Evolutionary conservation across 2,329 filamentous ascomycete species (phyloP), one percentile per base, ranked within the genome.

Genomic region (Lachnellula cervina): DNA sequence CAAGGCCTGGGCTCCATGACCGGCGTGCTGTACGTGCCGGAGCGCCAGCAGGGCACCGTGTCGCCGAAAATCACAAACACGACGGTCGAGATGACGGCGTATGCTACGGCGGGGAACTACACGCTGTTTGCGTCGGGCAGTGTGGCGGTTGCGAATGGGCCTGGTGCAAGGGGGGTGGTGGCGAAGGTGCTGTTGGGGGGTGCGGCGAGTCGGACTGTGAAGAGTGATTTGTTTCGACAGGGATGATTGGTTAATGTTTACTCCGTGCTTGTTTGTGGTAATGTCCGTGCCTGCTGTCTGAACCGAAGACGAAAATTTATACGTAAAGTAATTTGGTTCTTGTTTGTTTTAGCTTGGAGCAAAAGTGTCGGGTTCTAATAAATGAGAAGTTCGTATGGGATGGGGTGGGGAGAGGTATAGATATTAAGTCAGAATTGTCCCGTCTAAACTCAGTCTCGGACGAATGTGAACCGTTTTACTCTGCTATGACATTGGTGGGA

Each of bases 11-110:
- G 38, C 3, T 17, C 45, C n/a, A 56, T 59, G 48, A 45, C 40
- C n/a, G 59, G 49, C 13, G 49, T 46, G 2, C 28, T 61, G 5
- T 61, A 57, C 21, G 56, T 59, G 2, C 59, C 59, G 19, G 50
- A 49, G 4, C 23, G 48, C 7, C 53, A 57, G 17, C 14, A 48
- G 6, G 59, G 56, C 21, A 59, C 32, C 8, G 32, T 51, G 4
- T 32, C 48, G 1, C 25, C 16, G 28, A 56, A 59, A n/a, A 53
- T 61, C 17, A 40, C 35, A 2, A 43, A 42, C 25, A 53, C 42
- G 28, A 57, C 51, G 2, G 17, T 59, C 19, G 21, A 40, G 5
- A 44, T 61, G 49, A 52, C 35, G 5, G 17, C 38, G 14, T 47
- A 50, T 38, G 49, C 37, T 2, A 54, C 46, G 5, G 54, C 49